These are phyloP conservation scores for Tinospora cordifolia DNA, from an alignment of 164 flowering plant genomes.

Conservation along the genomic window DNA sequence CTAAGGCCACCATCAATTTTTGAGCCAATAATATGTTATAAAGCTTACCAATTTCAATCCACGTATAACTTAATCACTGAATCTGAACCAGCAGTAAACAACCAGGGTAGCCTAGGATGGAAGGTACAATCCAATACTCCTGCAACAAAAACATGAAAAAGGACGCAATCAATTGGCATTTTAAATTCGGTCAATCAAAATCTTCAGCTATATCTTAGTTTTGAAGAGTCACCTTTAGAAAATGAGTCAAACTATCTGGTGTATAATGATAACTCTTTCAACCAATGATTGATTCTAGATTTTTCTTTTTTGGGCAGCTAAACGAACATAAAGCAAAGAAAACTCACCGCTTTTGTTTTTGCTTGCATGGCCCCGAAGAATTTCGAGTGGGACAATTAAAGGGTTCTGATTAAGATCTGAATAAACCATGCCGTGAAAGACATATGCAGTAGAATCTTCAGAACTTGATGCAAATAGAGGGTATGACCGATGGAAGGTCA, in stretches of 20 bases:
- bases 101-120: constrained; percentile 95
- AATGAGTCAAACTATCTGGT: no score
- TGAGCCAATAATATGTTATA: not conserved
- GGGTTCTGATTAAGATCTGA: constrained; percentile 90
- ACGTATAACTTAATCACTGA: constrained; percentile 74
- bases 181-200: no score
- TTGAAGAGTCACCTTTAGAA: no score
- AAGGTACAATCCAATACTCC: constrained; percentile 89
- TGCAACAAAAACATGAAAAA: constrained; percentile 23
- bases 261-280: no score
- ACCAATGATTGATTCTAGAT: no score
- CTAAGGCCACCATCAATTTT: not conserved
- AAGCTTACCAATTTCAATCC: constrained; percentile 31
- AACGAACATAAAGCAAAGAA: not conserved
- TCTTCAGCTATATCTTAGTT: no score
- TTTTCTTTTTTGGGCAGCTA: not conserved
- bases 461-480: constrained; percentile 94
- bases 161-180: not conserved
- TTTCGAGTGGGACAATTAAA: constrained; percentile 77
- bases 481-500: constrained; percentile 76
- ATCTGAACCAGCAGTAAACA: constrained; percentile 96
- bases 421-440: constrained; percentile 96
- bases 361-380: constrained; percentile 71
- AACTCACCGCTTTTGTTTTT: constrained; percentile 77
- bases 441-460: constrained; percentile 80